A percentile compares a stretch with the other conserved stretches of the same genome.
These are phyloP conservation scores for Gossypium laxum DNA, from an alignment of 441 rosid species.

Conservation along the genomic window DNA sequence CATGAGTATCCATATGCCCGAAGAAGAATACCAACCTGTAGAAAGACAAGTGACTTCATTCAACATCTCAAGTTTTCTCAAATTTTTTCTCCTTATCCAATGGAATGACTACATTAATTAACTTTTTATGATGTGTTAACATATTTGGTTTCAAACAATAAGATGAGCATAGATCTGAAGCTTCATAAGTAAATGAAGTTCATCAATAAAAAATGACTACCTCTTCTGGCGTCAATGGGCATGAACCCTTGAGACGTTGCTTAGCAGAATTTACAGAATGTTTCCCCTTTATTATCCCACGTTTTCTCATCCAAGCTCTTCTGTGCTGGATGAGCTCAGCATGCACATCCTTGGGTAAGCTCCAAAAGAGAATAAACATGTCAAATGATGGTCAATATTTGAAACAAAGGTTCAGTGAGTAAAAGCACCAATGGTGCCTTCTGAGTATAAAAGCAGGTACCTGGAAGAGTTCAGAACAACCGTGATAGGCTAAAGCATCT, in stretches of 20 bases:
- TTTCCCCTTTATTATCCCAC: conserved; percentile 63
- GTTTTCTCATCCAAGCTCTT: conserved; percentile 87
- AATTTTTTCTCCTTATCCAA: not conserved
- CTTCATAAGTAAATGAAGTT: not conserved
- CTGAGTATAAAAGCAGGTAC: conserved; percentile 42
- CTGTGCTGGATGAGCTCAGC: conserved; percentile 90
- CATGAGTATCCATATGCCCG: conserved; percentile 82
- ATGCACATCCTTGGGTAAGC: conserved; percentile 87
- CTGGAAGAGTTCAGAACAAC: conserved; percentile 99
- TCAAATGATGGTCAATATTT: conserved; percentile 24
- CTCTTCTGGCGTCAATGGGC: conserved; percentile 94
- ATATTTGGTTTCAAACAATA: not conserved
- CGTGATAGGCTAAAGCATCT: conserved; percentile 72
- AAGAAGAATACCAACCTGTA: conserved; percentile 81
- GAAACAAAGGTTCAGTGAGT: conserved; percentile 13
- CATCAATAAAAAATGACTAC: conserved; percentile 23
- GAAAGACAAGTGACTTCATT: not conserved
- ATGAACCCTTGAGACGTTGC: conserved; percentile 37
- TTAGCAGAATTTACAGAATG: conserved; percentile 53
- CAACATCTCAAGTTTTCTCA: not conserved
- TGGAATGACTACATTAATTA: not conserved
- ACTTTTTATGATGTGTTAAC: not conserved
- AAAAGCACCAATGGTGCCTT: conserved; percentile 17
- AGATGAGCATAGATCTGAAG: not conserved
- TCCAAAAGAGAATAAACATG: conserved; percentile 41